Evolutionary conservation across 306 rosid species (phyloP), one percentile per base, ranked within the genome.

Genomic region (Albizia julibrissin): DNA sequence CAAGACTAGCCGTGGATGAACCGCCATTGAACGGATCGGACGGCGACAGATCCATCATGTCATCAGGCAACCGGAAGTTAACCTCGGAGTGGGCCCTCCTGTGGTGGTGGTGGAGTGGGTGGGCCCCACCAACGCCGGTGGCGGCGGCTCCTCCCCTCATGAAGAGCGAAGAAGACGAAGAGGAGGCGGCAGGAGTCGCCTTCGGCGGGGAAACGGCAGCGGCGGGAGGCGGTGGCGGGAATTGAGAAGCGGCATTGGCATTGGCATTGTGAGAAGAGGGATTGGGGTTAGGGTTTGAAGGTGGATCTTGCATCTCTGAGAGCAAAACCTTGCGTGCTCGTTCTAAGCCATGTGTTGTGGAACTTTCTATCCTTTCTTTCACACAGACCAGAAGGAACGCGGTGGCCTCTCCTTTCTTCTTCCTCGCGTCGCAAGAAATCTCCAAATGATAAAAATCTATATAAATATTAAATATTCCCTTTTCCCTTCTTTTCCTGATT

Each of bases 11-110:
- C 10, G 97, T 90, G 15, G 97, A 92, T 10, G 96, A 95, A 14
- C 98, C 98, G 5, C 92, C 98, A 77, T 86, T 88, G 70, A 93
- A 87, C 81, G 93, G 97, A 92, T 95, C 94, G 27, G 97, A 81
- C 24, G 91, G 84, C 56, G 98, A 91, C 0, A 88, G 88, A 80
- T 90, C 97, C 97, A 89, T 92, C 83, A 90, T 88, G 68, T 96
- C 97, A 49, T 92, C 95, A 69, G 95, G 87, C n/a, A 91, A 62
- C 56, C 98, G 91, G 85, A 82, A 94, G 64, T 83, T 90, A 62
- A 89, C 84, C 89, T 96, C 98, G 0, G 99, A 96, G 81, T 87
- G 98, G 27, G 97, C 87, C 68, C 97, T 78, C 79, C 98, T 85
- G 84, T 96, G 95, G 42, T 86, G 93, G 75, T 85, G 85, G 8